Evolutionary conservation across 768 basidiomycete species (phyloP).

Genomic region (Phaffia tasmanica): DNA sequence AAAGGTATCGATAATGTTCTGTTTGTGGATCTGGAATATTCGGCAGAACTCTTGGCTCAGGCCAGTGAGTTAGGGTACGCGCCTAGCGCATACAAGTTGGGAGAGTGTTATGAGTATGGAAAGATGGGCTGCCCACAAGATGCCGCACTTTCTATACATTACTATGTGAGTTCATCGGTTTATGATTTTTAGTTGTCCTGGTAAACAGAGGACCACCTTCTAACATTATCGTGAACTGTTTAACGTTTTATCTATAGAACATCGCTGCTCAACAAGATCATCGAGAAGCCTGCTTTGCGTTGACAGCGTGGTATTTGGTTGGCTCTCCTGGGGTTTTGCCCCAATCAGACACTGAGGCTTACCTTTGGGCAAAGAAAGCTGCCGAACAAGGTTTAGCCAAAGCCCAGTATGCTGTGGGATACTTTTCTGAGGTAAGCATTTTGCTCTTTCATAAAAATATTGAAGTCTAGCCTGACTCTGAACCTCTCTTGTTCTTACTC

Average conservation of each 20-base stretch:
- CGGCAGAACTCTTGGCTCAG: constrained; percentile 84
- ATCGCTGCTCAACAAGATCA: constrained; percentile 97
- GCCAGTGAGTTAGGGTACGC: constrained; percentile 94
- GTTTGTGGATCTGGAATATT: constrained; percentile 92
- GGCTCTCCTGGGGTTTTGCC: constrained; percentile 95
- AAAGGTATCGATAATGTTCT: constrained; percentile 97
- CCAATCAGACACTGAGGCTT: constrained; percentile 97
- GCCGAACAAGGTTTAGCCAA: constrained; percentile 84
- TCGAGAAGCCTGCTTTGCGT: constrained; percentile 90
- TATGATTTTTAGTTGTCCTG: neutral
- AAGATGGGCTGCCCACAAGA: constrained; percentile 98
- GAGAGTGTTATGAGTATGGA: constrained; percentile 98
- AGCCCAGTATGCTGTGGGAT: constrained; percentile 95
- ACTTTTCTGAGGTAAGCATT: constrained; percentile 68
- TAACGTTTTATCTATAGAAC: constrained; percentile 48
- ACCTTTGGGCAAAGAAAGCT: constrained; percentile 90
- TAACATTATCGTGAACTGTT: neutral
- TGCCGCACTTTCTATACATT: constrained; percentile 92
- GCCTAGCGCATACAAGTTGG: constrained; percentile 85
- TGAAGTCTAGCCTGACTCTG: neutral
- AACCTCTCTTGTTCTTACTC: neutral
- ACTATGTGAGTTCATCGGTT: constrained; percentile 61
- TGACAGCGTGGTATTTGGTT: constrained; percentile 98
- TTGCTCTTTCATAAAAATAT: neutral
- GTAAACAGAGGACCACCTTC: neutral